A percentile compares a stretch with the other conserved stretches of the same genome.
Evolutionary conservation across 805 yeast species (phyloP).

Genomic region (Wickerhamiella cacticola): DNA sequence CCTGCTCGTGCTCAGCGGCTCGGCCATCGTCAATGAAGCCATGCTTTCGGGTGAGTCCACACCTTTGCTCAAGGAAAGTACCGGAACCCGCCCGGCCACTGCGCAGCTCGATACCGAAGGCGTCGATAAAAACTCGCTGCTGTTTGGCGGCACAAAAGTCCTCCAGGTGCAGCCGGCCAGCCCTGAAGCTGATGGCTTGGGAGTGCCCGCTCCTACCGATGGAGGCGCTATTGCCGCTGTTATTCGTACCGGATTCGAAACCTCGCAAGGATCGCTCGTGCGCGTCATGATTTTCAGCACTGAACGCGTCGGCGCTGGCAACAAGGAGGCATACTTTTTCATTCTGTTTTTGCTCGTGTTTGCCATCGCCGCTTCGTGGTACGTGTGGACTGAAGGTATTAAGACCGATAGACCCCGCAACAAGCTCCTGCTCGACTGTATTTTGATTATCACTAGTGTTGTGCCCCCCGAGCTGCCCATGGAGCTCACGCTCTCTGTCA

Average conservation of each 20-base stretch:
- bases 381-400: slow-evolving; percentile 97
- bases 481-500: slow-evolving; percentile 98
- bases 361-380: slow-evolving; percentile 93
- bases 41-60: slow-evolving; percentile 99
- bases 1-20: slow-evolving; percentile 69
- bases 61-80: slow-evolving; percentile 86
- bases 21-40: slow-evolving; percentile 95
- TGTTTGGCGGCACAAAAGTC: slow-evolving; percentile 95
- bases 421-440: slow-evolving; percentile 87
- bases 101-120: slow-evolving; percentile 67
- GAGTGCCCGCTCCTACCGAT: slow-evolving; percentile 65
- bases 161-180: slow-evolving; percentile 39
- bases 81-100: slow-evolving; percentile 62
- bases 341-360: slow-evolving; percentile 79
- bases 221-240: slow-evolving; percentile 85
- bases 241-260: slow-evolving; percentile 92
- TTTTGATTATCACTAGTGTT: slow-evolving; percentile 88
- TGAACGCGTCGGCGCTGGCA: slow-evolving; percentile 93
- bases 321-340: slow-evolving; percentile 85
- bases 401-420: slow-evolving; percentile 91
- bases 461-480: slow-evolving; percentile 98
- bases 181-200: slow-evolving; percentile 11
- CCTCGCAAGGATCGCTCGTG: slow-evolving; percentile 93
- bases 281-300: slow-evolving; percentile 96
- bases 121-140: slow-evolving; percentile 71